A percentile compares a stretch with the other conserved stretches of the same genome.
Evolutionary conservation across 2,329 filamentous ascomycete species (phyloP).

Genomic region (Beauveria medogensis): DNA sequence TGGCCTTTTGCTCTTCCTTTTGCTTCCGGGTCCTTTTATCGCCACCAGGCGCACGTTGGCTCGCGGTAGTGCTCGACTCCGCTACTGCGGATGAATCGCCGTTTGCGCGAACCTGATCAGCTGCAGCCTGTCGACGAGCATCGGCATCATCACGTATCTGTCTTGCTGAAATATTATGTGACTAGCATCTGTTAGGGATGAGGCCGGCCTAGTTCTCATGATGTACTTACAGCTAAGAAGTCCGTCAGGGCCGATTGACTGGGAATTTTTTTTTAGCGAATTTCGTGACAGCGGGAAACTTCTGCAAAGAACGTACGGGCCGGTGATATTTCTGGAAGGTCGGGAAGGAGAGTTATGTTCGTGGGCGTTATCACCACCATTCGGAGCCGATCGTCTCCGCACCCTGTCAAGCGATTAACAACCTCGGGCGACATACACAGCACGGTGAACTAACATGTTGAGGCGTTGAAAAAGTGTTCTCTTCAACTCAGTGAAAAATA

Average conservation of each 20-base stretch:
- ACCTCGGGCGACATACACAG: neutral
- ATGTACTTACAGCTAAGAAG: constrained; percentile 37
- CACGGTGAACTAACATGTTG: constrained; percentile 5
- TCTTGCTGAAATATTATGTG: constrained; percentile 62
- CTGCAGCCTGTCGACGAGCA: constrained; percentile 31
- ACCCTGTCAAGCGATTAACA: constrained; percentile 13
- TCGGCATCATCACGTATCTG: constrained; percentile 46
- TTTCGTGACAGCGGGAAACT: constrained; percentile 10
- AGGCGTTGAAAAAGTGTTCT: neutral
- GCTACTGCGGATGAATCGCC: constrained; percentile 18
- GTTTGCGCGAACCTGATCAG: constrained; percentile 12
- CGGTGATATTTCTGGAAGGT: constrained; percentile 27
- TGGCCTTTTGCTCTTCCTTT: constrained; percentile 44
- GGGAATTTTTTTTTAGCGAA: neutral
- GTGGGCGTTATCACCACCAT: neutral
- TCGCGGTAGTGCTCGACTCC: constrained; percentile 20
- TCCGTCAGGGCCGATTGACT: constrained; percentile 47
- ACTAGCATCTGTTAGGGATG: constrained; percentile 31
- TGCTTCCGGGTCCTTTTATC: constrained; percentile 23
- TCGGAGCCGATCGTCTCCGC: constrained; percentile 10
- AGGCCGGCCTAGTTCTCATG: neutral
- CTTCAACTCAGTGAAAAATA: neutral
- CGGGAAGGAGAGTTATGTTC: constrained; percentile 14
- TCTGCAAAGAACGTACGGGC: constrained; percentile 25
- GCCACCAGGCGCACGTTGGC: constrained; percentile 18